phyloP scores from a whole-genome alignment of 2,329 filamentous ascomycete genomes.

The Alternaria tenuissima region DNA sequence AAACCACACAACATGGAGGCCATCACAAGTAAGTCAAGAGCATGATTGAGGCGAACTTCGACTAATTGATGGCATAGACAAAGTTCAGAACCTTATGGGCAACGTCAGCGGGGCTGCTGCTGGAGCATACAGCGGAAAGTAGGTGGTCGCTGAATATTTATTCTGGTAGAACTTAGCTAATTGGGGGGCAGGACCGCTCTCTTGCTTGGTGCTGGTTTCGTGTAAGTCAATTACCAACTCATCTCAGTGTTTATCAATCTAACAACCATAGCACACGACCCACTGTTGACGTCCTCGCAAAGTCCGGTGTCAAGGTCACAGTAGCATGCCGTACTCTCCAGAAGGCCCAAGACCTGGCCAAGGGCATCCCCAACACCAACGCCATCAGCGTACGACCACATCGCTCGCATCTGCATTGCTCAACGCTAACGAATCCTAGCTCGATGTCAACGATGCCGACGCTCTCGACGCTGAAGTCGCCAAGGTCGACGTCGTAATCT shows the following conservation, averaged over 20 bases:
- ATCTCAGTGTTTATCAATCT: too few relatives aligned
- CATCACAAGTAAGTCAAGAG: conserved; percentile 40
- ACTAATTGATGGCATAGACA: conserved; percentile 39
- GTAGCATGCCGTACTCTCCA: conserved; percentile 83
- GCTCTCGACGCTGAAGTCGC: conserved; percentile 83
- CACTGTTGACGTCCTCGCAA: conserved; percentile 66
- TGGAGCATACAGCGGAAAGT: conserved; percentile 45
- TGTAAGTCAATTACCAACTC: conserved; percentile 31
- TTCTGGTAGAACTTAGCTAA: conserved; percentile 21
- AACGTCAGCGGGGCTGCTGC: conserved; percentile 30
- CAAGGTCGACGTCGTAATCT: conserved; percentile 77
- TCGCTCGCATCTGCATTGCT: background rate
- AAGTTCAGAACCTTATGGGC: conserved; percentile 44
- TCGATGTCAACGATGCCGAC: conserved; percentile 80
- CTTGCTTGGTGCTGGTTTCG: conserved; percentile 52
- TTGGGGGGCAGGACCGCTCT: conserved; percentile 43
- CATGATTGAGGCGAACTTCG: conserved; percentile 8
- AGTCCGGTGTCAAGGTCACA: conserved; percentile 65
- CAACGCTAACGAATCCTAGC: conserved; percentile 54
- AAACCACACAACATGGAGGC: conserved; percentile 47
- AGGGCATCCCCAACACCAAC: conserved; percentile 72
- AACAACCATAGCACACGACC: conserved; percentile 55
- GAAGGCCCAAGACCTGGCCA: conserved; percentile 76
- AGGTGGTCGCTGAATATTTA: conserved; percentile 22
- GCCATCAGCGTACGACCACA: conserved; percentile 63